Evolutionary conservation across 371 early-diverging fungal species (phyloP).

Genomic region (Mortierella sp.): DNA sequence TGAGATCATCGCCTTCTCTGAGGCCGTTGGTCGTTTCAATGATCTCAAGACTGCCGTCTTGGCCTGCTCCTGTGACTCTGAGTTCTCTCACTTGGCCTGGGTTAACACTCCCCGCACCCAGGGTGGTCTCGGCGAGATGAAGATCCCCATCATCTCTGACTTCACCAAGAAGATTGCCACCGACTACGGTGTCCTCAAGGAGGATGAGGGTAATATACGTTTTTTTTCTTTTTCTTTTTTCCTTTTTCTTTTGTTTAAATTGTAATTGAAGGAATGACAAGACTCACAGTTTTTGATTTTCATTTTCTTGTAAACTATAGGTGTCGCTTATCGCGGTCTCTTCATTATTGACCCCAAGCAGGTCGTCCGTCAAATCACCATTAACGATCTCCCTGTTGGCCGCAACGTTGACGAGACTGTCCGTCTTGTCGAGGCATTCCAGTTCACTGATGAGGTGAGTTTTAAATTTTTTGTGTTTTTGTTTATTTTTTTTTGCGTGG

Average conservation of each 20-base stretch:
- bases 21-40: conserved; percentile 86
- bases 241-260: neutral
- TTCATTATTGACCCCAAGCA: conserved; percentile 96
- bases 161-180: conserved; percentile 86
- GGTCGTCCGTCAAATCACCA: conserved; percentile 78
- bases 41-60: conserved; percentile 57
- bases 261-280: conserved; percentile 1
- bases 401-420: conserved; percentile 95
- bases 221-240: neutral
- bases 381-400: conserved; percentile 93
- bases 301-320: conserved; percentile 7
- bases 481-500: neutral
- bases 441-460: conserved; percentile 85
- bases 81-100: conserved; percentile 80
- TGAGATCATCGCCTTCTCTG: conserved; percentile 92
- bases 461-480: neutral
- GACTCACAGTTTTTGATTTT: neutral
- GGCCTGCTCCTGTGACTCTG: conserved; percentile 67
- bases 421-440: conserved; percentile 95
- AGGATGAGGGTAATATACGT: conserved; percentile 65
- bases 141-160: conserved; percentile 86
- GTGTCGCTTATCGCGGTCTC: conserved; percentile 74
- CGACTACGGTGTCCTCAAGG: conserved; percentile 86
- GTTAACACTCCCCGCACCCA: conserved; percentile 78
- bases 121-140: conserved; percentile 95